Conservation (phyloP, 176 grass and related monocot genomes). For the Puya raimondii region DNA sequence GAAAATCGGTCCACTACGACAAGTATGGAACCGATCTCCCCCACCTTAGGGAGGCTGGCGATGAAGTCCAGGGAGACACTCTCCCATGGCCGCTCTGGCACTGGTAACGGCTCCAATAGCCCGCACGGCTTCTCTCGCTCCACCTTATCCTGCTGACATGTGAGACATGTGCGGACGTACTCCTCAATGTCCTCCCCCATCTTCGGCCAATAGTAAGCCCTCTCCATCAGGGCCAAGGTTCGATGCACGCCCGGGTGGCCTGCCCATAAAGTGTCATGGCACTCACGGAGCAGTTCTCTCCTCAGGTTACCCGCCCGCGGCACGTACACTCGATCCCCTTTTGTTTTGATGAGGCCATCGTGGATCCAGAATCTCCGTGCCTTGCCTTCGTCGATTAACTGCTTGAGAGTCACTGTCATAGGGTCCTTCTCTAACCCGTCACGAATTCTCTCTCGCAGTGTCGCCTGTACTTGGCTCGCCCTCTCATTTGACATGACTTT, state of each 20-base stretch:
- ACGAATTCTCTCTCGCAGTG: not conserved
- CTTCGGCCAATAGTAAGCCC: not conserved
- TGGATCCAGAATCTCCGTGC: not conserved
- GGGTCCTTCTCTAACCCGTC: not conserved
- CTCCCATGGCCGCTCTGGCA: not conserved
- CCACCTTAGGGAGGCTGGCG: not conserved
- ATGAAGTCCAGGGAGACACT: not conserved
- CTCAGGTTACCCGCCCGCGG: not conserved
- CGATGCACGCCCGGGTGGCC: not conserved
- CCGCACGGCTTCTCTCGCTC: not conserved
- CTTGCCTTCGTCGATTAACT: not conserved
- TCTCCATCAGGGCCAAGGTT: not conserved
- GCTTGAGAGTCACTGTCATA: not conserved
- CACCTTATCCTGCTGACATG: constrained; percentile 1
- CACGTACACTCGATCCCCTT: not conserved
- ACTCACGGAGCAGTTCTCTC: not conserved
- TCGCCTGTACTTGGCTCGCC: not conserved
- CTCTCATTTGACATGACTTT: not conserved
- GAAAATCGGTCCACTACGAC: not conserved
- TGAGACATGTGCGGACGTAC: not conserved
- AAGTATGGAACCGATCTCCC: not conserved
- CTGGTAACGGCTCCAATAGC: not conserved
- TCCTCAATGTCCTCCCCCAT: not conserved
- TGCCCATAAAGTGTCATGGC: not conserved
- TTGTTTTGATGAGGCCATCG: not conserved